Evolutionary conservation across 768 basidiomycete genomes (phyloP), one percentile per base, ranked within the genome.

Genomic region (Mycena floridula): DNA sequence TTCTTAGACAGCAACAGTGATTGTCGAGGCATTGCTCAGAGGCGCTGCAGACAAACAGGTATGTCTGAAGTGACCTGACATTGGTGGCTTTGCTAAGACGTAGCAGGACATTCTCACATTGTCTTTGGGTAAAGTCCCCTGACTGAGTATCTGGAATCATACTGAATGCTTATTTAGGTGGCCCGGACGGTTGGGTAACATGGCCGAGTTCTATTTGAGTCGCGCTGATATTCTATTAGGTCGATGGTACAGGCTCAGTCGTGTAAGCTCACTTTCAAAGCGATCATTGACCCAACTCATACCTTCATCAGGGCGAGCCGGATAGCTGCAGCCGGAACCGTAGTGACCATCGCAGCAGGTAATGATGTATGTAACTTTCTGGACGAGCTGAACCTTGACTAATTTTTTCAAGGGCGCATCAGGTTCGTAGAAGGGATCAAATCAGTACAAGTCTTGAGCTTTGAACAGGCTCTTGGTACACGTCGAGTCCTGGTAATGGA

Each of bases 61-160:
- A n/a, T n/a, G n/a, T n/a, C n/a, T n/a, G n/a, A n/a, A n/a, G n/a
- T n/a, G n/a, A n/a, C n/a, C n/a, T n/a, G n/a, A n/a, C n/a, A n/a
- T n/a, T n/a, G n/a, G n/a, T n/a, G n/a, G n/a, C n/a, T n/a, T n/a
- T n/a, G n/a, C n/a, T n/a, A n/a, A n/a, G n/a, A n/a, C n/a, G n/a
- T n/a, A n/a, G n/a, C n/a, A n/a, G 58, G 77, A 86, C 55, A 73
- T 89, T 46, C 63, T 87, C 48, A 79, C 78, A 4, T 60, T 87
- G 52, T 82, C 80, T n/a, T 59, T 87, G 5, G 83, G 83, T 26
- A n/a, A n/a, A n/a, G n/a, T n/a, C n/a, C n/a, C n/a, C n/a, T n/a
- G n/a, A n/a, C n/a, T n/a, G n/a, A n/a, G n/a, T n/a, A n/a, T n/a
- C n/a, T n/a, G n/a, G n/a, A n/a, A n/a, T n/a, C n/a, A n/a, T n/a